These are phyloP conservation scores for Funneliformis mosseae DNA, from an alignment of 192 early-diverging fungal genomes.

Conservation along the genomic window DNA sequence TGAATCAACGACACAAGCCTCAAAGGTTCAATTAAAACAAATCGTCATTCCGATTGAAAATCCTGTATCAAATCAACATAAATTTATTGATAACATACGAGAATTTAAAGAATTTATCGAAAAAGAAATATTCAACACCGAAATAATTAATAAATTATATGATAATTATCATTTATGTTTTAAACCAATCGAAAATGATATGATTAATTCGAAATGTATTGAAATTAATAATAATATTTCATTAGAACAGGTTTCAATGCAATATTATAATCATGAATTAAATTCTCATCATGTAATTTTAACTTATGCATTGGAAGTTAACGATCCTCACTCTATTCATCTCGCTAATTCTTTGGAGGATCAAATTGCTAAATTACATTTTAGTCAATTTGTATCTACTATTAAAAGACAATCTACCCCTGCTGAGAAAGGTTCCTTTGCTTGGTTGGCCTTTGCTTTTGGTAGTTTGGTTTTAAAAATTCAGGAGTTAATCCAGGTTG, in stretches of 20 bases:
- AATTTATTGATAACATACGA: constrained; percentile 41
- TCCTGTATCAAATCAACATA: constrained; percentile 9
- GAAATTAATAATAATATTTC: neutral
- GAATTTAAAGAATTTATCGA: constrained; percentile 43
- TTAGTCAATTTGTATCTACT: constrained; percentile 34
- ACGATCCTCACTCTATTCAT: constrained; percentile 43
- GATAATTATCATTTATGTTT: constrained; percentile 47
- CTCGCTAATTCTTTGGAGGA: constrained; percentile 55
- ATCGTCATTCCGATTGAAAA: constrained; percentile 49
- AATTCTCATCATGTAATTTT: constrained; percentile 38
- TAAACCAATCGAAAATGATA: constrained; percentile 21
- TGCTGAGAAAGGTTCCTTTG: constrained; percentile 53
- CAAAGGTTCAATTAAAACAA: constrained; percentile 63
- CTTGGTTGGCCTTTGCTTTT: constrained; percentile 55
- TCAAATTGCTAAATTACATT: constrained; percentile 50
- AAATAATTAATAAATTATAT: constrained; percentile 33
- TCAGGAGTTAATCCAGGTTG: constrained; percentile 64
- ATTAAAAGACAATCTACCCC: constrained; percentile 39
- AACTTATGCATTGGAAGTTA: constrained; percentile 58
- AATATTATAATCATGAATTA: neutral
- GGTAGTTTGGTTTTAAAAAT: constrained; percentile 62
- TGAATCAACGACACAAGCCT: constrained; percentile 45
- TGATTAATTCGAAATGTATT: neutral
- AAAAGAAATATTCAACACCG: constrained; percentile 41
- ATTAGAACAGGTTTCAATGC: neutral